Percentiles rank a stretch among this genome's conserved stretches.
These are phyloP conservation scores for Rhizopogon sp. DNA, from an alignment of 768 basidiomycete genomes.

Conservation along the genomic window DNA sequence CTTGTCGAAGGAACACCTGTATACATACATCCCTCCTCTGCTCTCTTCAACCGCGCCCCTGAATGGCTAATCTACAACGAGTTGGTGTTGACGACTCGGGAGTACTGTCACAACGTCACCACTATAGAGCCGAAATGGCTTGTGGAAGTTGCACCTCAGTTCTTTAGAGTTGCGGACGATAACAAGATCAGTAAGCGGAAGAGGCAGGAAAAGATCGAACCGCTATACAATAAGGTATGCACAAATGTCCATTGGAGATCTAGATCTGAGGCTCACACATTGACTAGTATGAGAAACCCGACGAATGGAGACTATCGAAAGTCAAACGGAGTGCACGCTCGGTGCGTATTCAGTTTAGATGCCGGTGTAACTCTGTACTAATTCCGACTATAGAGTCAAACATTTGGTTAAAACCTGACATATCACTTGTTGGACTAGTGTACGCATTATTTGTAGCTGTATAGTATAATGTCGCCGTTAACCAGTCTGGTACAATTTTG, in stretches of 20 bases:
- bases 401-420: slow-evolving; percentile 59
- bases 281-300: slow-evolving; percentile 74
- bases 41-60: slow-evolving; percentile 93
- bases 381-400: slow-evolving; percentile 61
- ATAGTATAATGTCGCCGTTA: background rate
- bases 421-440: background rate
- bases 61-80: slow-evolving; percentile 98
- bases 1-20: slow-evolving; percentile 98
- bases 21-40: slow-evolving; percentile 96
- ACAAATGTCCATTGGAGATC: background rate
- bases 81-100: slow-evolving; percentile 91
- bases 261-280: slow-evolving; percentile 1
- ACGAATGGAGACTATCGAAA: slow-evolving; percentile 93
- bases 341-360: slow-evolving; percentile 31
- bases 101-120: slow-evolving; percentile 90
- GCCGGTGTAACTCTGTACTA: background rate
- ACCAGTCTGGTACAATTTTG: background rate
- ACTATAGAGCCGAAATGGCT: slow-evolving; percentile 98
- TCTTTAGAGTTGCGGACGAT: slow-evolving; percentile 97
- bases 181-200: slow-evolving; percentile 98
- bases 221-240: slow-evolving; percentile 78
- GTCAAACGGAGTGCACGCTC: slow-evolving; percentile 89
- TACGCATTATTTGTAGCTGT: slow-evolving; percentile 1
- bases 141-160: slow-evolving; percentile 95
- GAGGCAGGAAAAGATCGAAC: slow-evolving; percentile 95